Conservation (phyloP, 306 rosid genomes). For the Ziziphus jujuba region DNA sequence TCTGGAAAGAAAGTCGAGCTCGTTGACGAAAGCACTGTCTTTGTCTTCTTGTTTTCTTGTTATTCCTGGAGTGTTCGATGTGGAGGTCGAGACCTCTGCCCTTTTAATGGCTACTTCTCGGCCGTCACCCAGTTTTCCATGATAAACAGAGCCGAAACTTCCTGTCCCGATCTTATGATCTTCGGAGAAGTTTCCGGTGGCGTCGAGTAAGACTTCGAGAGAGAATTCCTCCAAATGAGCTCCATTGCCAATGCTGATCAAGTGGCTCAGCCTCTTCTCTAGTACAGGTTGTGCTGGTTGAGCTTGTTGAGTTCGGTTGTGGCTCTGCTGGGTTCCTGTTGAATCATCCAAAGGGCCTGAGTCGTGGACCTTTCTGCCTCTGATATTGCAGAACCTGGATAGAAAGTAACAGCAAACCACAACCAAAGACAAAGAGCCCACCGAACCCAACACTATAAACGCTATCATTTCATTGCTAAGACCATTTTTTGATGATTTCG, state of each 20-base stretch:
- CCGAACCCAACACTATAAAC: slow-evolving; percentile 73
- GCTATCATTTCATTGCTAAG: slow-evolving; percentile 70
- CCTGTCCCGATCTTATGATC: slow-evolving; percentile 69
- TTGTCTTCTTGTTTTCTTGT: slow-evolving; percentile 67
- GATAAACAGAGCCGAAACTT: slow-evolving; percentile 80
- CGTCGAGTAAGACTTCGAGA: slow-evolving; percentile 38
- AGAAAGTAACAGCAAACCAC: slow-evolving; percentile 43
- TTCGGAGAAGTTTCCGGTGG: slow-evolving; percentile 64
- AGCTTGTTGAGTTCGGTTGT: slow-evolving; percentile 3
- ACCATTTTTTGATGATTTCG: slow-evolving; percentile 8
- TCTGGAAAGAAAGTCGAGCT: slow-evolving; percentile 71
- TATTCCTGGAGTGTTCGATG: slow-evolving; percentile 16
- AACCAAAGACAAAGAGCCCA: slow-evolving; percentile 53
- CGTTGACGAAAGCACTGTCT: slow-evolving; percentile 73
- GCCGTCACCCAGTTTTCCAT: slow-evolving; percentile 57
- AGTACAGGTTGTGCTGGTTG: slow-evolving; percentile 26
- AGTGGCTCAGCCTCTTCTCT: slow-evolving; percentile 74
- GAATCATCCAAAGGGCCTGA: slow-evolving; percentile 67
- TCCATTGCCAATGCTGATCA: slow-evolving; percentile 64
- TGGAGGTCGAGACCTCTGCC: slow-evolving; percentile 53
- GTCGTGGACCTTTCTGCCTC: slow-evolving; percentile 71
- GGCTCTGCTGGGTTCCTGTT: neutral
- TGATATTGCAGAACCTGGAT: slow-evolving; percentile 40
- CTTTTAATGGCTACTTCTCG: slow-evolving; percentile 84
- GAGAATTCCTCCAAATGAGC: slow-evolving; percentile 66